Base-by-base conservation (phyloP, 495 filamentous ascomycete species). In the Penicillium flavigenum region DNA sequence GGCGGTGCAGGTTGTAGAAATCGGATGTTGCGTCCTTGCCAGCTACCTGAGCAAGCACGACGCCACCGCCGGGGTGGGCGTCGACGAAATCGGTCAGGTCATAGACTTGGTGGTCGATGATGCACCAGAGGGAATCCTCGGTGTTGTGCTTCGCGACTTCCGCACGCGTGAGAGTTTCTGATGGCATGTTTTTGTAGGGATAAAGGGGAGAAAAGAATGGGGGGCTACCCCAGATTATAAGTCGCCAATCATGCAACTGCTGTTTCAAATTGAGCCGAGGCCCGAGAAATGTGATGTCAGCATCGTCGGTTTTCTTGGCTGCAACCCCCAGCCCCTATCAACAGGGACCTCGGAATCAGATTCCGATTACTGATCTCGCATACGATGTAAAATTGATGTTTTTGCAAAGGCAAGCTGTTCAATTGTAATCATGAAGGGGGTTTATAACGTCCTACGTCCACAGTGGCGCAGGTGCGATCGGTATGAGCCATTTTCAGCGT, bases 1-100 rank as follows among this genome's bases (percentile, higher is more conserved):
- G 82, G 36, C 86, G 84, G 45, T 84, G 83, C 2, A 80, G 74
- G 59, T 86, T 77, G 54, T 85, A 83, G 56, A 82, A 86, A 0
- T 72, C 77, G 22, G 72, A 71, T 3, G 80, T 85, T 22, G 81
- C 83, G 62, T 86, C 83, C 45, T 73, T 69, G 20, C 84, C 83
- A 51, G 81, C 84, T 4, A 80, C 72, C 55, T 86, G 80, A 7
- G 67, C 32, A 0, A 86, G 75, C 4, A 83, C 74, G 10, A 82
- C 81, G 29, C 66, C 70, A 19, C 83, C 85, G 36, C 85, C 84
- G 2, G 84, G 85, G 56, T 86, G 83, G 52, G 84, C 82, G 41
- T 84, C 73, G 19, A 81, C 56, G 59, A 84, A 86, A 32, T 76
- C 74, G 6, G 84, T 77, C n/a, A 84, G 71, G 59, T 86, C 72